Conservation (phyloP, 768 basidiomycete species). For the Suillus placidus region DNA sequence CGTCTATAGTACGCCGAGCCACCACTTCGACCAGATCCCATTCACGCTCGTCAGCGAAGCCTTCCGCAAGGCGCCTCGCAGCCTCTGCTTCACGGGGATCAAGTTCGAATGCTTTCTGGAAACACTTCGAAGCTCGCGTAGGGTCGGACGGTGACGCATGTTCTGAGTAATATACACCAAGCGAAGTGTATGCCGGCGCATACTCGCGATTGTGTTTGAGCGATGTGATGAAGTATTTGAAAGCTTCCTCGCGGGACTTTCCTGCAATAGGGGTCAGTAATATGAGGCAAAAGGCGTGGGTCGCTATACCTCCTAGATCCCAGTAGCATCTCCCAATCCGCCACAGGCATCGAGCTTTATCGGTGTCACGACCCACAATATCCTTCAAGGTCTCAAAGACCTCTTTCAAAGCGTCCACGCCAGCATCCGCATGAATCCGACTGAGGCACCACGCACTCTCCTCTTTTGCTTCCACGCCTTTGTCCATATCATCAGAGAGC, state of each 20-base stretch:
- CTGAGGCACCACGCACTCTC: slow-evolving; percentile 82
- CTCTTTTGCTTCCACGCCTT: slow-evolving; percentile 68
- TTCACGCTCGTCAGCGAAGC: slow-evolving; percentile 90
- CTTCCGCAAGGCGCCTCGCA: slow-evolving; percentile 79
- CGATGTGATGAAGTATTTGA: slow-evolving; percentile 75
- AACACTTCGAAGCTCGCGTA: slow-evolving; percentile 88
- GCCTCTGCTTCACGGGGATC: slow-evolving; percentile 88
- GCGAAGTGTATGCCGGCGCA: slow-evolving; percentile 91
- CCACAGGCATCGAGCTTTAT: slow-evolving; percentile 83
- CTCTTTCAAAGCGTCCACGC: slow-evolving; percentile 48
- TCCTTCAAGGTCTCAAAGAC: slow-evolving; percentile 49
- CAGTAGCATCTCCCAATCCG: slow-evolving; percentile 78
- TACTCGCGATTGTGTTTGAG: slow-evolving; percentile 75
- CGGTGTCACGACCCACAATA: slow-evolving; percentile 50
- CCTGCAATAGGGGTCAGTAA: slow-evolving; percentile 36
- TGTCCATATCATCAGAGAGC: slow-evolving; percentile 45
- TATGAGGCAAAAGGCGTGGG: neutral
- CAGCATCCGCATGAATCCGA: slow-evolving; percentile 54
- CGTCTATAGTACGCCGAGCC: slow-evolving; percentile 90
- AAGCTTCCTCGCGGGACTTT: slow-evolving; percentile 62
- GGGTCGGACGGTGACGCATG: slow-evolving; percentile 72
- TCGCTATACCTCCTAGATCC: slow-evolving; percentile 60
- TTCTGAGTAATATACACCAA: slow-evolving; percentile 88
- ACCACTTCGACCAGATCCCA: slow-evolving; percentile 97
- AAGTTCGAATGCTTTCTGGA: slow-evolving; percentile 97